A percentile compares a stretch with the other conserved stretches of the same genome.
These are phyloP conservation scores for Neolentinus lepideus DNA, from an alignment of 1,284 basidiomycete species.

Conservation along the genomic window DNA sequence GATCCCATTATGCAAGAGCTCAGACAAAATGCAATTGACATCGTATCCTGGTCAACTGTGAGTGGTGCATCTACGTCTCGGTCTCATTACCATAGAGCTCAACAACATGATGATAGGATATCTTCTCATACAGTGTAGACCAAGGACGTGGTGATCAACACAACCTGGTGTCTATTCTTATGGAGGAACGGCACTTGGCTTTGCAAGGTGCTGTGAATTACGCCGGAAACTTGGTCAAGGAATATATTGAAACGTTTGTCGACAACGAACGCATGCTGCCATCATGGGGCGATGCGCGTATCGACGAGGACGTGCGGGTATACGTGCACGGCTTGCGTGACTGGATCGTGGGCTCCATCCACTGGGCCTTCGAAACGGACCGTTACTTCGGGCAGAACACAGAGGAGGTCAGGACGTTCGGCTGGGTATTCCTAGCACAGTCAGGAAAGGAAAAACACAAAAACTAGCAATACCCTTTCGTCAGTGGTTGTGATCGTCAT, in stretches of 20 bases:
- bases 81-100: neutral
- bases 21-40: slow-evolving; percentile 32
- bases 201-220: slow-evolving; percentile 41
- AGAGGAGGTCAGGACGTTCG: slow-evolving; percentile 49
- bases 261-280: slow-evolving; percentile 23
- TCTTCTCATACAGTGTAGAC: slow-evolving; percentile 39
- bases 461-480: neutral
- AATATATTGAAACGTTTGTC: slow-evolving; percentile 29
- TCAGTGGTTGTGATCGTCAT: too few species aligned
- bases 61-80: slow-evolving; percentile 26
- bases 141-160: slow-evolving; percentile 23
- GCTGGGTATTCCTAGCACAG: slow-evolving; percentile 49
- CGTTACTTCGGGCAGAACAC: slow-evolving; percentile 49
- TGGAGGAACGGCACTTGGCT: slow-evolving; percentile 28
- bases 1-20: slow-evolving; percentile 25
- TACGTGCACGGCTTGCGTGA: slow-evolving; percentile 43
- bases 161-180: slow-evolving; percentile 40
- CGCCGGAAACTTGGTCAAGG: slow-evolving; percentile 32
- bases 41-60: slow-evolving; percentile 40
- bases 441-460: slow-evolving; percentile 4
- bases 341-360: slow-evolving; percentile 41
- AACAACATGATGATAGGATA: slow-evolving; percentile 29
- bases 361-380: slow-evolving; percentile 57
- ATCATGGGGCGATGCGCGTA: slow-evolving; percentile 7
- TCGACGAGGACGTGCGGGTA: slow-evolving; percentile 24